These are phyloP conservation scores for Aspergillus baeticus DNA, from an alignment of 495 filamentous ascomycete species.

Conservation along the genomic window DNA sequence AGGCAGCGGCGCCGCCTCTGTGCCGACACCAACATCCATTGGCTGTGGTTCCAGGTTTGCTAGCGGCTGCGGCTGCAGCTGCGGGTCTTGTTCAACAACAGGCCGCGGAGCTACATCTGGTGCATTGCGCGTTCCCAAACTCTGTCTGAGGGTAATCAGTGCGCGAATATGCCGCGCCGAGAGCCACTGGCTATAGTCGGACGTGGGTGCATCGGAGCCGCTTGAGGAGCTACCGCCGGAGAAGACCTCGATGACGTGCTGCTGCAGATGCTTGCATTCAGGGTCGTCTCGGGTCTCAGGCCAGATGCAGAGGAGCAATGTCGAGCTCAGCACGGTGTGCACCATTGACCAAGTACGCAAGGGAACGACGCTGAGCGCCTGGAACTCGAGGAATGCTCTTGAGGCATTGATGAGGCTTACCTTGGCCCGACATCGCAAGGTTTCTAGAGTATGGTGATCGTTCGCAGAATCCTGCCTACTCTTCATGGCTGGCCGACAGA, in stretches of 20 bases:
- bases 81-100: not conserved
- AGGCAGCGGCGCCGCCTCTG: not conserved
- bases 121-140: constrained; percentile 9
- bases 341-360: constrained; percentile 41
- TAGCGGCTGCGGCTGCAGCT: not conserved
- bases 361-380: constrained; percentile 33
- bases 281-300: constrained; percentile 35
- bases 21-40: constrained; percentile 4
- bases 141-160: constrained; percentile 29
- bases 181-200: constrained; percentile 31
- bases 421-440: constrained; percentile 25
- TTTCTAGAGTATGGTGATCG: constrained; percentile 11
- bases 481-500: constrained; percentile 37
- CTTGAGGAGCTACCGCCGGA: constrained; percentile 21
- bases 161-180: constrained; percentile 36
- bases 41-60: not conserved
- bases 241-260: constrained; percentile 35
- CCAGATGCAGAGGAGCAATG: constrained; percentile 39
- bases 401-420: constrained; percentile 32
- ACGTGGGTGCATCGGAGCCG: constrained; percentile 11
- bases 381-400: constrained; percentile 34
- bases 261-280: constrained; percentile 33
- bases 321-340: constrained; percentile 37
- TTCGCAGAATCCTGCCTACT: constrained; percentile 4
- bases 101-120: not conserved